Base-by-base conservation (phyloP, 108 stramenopile species). In the Epithemia pelagica region DNA sequence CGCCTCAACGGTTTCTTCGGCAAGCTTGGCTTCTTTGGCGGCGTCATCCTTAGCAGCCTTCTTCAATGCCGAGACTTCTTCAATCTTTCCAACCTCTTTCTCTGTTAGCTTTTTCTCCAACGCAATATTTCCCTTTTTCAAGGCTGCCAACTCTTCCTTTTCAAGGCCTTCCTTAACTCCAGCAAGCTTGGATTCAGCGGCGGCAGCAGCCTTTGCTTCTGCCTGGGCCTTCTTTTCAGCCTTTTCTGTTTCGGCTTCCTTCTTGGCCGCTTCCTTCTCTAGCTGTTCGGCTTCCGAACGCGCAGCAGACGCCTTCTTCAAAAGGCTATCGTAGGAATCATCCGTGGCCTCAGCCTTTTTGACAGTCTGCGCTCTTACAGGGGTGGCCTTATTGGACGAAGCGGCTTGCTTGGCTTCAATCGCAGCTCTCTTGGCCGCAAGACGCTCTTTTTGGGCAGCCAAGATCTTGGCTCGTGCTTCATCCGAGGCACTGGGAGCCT, bases 401-500 rank as follows among this genome's bases (percentile, higher is more conserved):
- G n/a, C 62, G 2, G 62, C 62, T 8, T 22, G 23, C 29, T 66
- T 66, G 54, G 65, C 65, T 26, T 66, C 65, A 20, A 54, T 27
- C 1, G 54, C 65, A 21, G 65, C 65, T 26, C 65, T 37, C 54
- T 66, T 66, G 26, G 52, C 54, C 15, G 51, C 65, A 55, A 52
- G 52, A 28, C 52, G 52, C 30, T 59, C 67, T 26, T 68, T 68
- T 19, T 58, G 31, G 25, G 67, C 67, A 1, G 57, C 58, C 3
- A 52, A 8, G 30, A n/a, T 29, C 2, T 30, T 31, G 30, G 30
- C 58, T 7, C 58, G 26, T 3, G 62, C 52, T 23, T 30, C 69
- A 3, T 72, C 75, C 21, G 52, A 22, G 33, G 74, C 32, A 66
- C 78, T 81, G 72, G 83, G 37, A 53, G 80, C 37, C 26, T 64